Evolutionary conservation across 1,284 basidiomycete genomes (phyloP), one percentile per base, ranked within the genome.

Genomic region (Psilocybe mexicana): DNA sequence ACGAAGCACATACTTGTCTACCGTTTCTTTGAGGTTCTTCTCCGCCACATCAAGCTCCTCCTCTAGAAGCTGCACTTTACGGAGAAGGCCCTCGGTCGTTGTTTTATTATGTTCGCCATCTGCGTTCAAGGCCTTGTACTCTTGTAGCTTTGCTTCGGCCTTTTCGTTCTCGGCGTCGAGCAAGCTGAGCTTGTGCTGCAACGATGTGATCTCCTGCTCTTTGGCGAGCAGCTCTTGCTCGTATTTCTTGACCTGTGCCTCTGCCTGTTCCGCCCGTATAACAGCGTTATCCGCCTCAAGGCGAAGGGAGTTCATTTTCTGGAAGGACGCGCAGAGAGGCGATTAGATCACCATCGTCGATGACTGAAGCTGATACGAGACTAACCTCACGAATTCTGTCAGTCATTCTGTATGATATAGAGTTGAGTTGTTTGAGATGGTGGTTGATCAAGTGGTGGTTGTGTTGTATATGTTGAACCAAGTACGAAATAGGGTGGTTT

Each of bases 1-100:
- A 51, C 38, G 48, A 48, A 36, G 56, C 35, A 65, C 93, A 69
- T 71, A 97, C 96, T 96, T 98, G 78, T 98, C 97, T 33, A 93
- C 92, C 1, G 94, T 95, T 71, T 99, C 96, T 77, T 96, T 96
- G 64, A 95, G 81, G 72, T 96, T 96, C 87, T 95, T 96, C 82
- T 99, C 97, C 24, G 96, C 90, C 54, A 86, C 84, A 71, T 99
- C 97, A 23, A 99, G 84, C 77, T 99, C 96, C 70, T 94, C 92
- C 77, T 99, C 97, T 35, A 99, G 81, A 23, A 98, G 79, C 68
- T 92, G 87, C 30, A 98, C 86, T 83, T 99, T 99, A 68, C 96
- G 82, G 55, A 74, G 71, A 54, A 98, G 80, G 57, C 79, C 83
- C 67, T 98, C 96, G 61, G 84, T 92, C 42, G 86, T 87, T 47